Evolutionary conservation across 1,284 basidiomycete genomes (phyloP).

Genomic region (Cutaneotrichosporon spelunceum): DNA sequence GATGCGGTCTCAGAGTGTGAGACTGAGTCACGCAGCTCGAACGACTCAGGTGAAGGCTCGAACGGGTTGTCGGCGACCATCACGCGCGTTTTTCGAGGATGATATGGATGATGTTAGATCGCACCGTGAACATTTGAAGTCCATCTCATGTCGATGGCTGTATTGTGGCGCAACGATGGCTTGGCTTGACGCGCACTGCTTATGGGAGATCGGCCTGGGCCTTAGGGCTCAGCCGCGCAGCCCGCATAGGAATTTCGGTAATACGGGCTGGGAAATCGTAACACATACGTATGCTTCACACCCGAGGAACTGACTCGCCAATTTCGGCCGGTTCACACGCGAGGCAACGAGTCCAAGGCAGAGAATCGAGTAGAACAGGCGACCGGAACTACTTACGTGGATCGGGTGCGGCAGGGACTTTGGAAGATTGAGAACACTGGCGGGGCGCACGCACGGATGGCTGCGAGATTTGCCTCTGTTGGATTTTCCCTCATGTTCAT

Average conservation of each 20-base stretch:
- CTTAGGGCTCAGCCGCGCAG: background rate
- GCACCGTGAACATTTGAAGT: background rate
- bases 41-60: conserved; percentile 19
- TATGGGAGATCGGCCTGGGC: background rate
- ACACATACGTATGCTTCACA: background rate
- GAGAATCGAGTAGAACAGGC: background rate
- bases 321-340: too few relatives aligned
- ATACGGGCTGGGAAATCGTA: background rate
- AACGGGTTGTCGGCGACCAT: conserved; percentile 42
- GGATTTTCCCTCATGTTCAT: too few relatives aligned
- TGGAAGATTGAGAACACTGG: too few relatives aligned
- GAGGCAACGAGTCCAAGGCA: too few relatives aligned
- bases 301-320: background rate
- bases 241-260: background rate
- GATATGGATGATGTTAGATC: too few relatives aligned
- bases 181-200: background rate
- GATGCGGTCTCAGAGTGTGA: background rate
- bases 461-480: too few relatives aligned
- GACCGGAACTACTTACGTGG: too few relatives aligned
- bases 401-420: background rate
- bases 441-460: too few relatives aligned
- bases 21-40: conserved; percentile 5
- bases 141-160: background rate
- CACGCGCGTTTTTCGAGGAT: background rate
- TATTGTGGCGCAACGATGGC: background rate